Conservation (phyloP, 306 rosid species). For the Arachis stenosperma region DNA sequence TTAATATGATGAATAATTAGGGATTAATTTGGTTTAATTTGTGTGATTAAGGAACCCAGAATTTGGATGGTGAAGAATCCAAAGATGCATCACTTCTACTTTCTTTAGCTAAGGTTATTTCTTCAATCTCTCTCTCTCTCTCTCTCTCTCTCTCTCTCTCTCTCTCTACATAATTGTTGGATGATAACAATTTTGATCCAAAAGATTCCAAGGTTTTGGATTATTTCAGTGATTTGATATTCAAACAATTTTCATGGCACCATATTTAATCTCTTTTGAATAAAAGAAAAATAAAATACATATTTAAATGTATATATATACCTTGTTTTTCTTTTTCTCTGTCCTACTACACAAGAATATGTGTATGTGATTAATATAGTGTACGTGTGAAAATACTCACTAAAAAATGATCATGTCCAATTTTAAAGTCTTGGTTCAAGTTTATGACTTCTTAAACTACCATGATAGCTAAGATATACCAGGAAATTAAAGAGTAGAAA, state of each 20-base stretch:
- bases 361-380: too few relatives aligned
- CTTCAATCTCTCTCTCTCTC: neutral
- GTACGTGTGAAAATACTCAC: neutral
- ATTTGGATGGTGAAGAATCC: constrained; percentile 31
- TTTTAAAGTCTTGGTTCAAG: neutral
- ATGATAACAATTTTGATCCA: neutral
- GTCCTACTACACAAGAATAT: too few relatives aligned
- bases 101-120: constrained; percentile 44
- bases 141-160: neutral
- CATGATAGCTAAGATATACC: neutral
- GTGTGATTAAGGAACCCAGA: constrained; percentile 36
- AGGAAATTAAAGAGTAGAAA: neutral
- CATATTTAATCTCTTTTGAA: neutral
- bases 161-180: neutral
- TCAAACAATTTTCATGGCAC: neutral
- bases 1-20: neutral
- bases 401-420: neutral
- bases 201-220: neutral
- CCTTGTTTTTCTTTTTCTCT: neutral
- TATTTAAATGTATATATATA: neutral
- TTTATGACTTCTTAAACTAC: neutral
- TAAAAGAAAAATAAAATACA: neutral
- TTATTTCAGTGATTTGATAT: neutral
- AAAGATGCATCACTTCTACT: constrained; percentile 24
- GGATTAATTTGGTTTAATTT: constrained; percentile 23